Percentiles rank a stretch among this genome's conserved stretches.
phyloP scores from a whole-genome alignment of 1,284 basidiomycete species.

The Ceratobasidium sp. region DNA sequence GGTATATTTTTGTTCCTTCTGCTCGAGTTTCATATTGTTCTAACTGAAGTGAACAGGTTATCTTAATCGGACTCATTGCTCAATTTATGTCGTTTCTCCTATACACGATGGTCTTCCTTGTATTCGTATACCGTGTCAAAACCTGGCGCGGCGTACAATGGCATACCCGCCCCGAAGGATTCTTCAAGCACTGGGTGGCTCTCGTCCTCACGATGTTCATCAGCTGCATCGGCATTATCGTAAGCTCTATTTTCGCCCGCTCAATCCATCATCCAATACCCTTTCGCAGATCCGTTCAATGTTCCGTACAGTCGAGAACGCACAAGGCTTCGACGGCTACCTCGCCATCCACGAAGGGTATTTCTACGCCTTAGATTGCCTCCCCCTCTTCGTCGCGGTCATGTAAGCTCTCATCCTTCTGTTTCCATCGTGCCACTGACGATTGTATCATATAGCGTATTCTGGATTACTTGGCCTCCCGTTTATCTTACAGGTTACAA shows the following conservation, averaged over 20 bases:
- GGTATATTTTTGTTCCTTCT: not conserved
- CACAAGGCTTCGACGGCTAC: conserved; percentile 57
- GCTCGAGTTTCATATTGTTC: conserved; percentile 57
- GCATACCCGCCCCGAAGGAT: conserved; percentile 50
- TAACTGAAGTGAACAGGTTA: not conserved
- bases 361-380: conserved; percentile 56
- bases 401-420: conserved; percentile 9
- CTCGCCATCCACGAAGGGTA: conserved; percentile 57
- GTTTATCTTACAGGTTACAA: not conserved
- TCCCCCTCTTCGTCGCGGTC: conserved; percentile 54
- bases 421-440: too few species aligned
- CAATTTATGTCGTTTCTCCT: conserved; percentile 5
- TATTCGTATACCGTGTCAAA: conserved; percentile 1
- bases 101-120: not conserved
- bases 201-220: conserved; percentile 59
- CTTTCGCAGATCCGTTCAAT: conserved; percentile 54
- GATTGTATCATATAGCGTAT: not conserved
- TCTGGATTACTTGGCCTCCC: not conserved
- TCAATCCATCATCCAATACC: too few species aligned
- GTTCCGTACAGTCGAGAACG: conserved; percentile 56
- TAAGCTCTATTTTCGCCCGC: too few species aligned
- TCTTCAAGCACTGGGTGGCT: conserved; percentile 72
- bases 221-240: conserved; percentile 57
- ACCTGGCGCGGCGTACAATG: conserved; percentile 39
- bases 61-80: not conserved